Percentiles rank a stretch among this genome's conserved stretches.
Evolutionary conservation across 139 green algal species (phyloP).

Genomic region (Closterium sp.): DNA sequence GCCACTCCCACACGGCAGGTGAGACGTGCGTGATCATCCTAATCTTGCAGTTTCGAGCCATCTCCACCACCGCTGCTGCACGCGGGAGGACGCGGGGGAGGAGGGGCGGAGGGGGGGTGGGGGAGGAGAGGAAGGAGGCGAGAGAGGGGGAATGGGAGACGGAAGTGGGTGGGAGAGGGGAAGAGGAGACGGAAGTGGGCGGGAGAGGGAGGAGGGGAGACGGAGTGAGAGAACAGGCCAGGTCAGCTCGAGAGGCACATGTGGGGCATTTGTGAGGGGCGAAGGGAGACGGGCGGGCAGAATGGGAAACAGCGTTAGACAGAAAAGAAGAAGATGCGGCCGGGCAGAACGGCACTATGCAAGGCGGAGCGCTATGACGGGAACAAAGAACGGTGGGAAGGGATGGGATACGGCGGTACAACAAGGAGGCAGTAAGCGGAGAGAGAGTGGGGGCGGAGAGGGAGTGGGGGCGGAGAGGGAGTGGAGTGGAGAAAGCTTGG

Average conservation of each 20-base stretch:
- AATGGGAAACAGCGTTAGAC: too few species aligned
- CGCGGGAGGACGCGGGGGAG: background rate
- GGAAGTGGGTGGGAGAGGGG: background rate
- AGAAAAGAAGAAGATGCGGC: too few species aligned
- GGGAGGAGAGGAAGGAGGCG: background rate
- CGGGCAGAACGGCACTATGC: too few species aligned
- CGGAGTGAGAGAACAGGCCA: background rate
- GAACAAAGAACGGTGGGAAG: too few species aligned
- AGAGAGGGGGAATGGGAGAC: background rate
- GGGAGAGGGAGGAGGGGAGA: background rate
- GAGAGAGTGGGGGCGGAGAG: background rate
- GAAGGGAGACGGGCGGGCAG: too few species aligned
- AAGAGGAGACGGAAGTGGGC: background rate
- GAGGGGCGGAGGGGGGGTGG: background rate
- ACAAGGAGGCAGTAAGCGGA: too few species aligned
- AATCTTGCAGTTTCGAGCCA: slow-evolving; percentile 2
- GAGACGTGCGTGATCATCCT: slow-evolving; percentile 28
- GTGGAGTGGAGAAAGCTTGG: background rate
- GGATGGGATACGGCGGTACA: too few species aligned
- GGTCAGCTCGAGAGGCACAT: too few species aligned
- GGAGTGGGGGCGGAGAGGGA: background rate
- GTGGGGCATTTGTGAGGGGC: too few species aligned
- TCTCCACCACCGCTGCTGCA: background rate
- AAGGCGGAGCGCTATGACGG: too few species aligned
- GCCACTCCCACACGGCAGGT: slow-evolving; percentile 25